phyloP scores from a whole-genome alignment of 208 protist genomes.

The Giardia muris region DNA sequence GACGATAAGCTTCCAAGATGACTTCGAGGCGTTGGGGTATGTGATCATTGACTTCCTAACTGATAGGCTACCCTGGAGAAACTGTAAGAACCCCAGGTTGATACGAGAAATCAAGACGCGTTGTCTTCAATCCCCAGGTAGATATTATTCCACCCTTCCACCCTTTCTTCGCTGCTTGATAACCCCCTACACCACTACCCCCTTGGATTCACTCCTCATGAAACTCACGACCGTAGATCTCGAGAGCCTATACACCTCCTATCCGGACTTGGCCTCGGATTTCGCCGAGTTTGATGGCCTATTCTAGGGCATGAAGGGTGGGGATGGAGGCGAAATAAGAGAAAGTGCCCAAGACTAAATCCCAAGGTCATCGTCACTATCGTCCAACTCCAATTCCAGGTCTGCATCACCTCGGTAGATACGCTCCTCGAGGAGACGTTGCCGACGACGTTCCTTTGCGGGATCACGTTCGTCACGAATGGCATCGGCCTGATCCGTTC shows the following conservation, averaged over 20 bases:
- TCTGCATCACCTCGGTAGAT: not conserved
- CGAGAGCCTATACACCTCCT: too few species aligned
- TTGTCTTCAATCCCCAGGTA: not conserved
- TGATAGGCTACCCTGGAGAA: not conserved
- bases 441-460: not conserved
- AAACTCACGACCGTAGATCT: too few species aligned
- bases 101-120: not conserved
- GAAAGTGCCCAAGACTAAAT: too few species aligned
- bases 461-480: conserved; percentile 14
- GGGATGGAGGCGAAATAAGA: too few species aligned
- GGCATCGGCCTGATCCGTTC: not conserved
- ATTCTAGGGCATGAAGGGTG: too few species aligned
- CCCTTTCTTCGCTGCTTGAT: not conserved
- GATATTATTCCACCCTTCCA: not conserved
- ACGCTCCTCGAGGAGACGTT: conserved; percentile 19
- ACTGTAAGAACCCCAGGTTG: not conserved
- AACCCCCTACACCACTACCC: too few species aligned
- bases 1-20: not conserved
- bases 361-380: too few species aligned
- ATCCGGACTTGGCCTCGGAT: too few species aligned
- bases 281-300: too few species aligned
- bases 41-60: not conserved
- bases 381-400: not conserved
- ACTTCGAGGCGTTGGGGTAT: not conserved
- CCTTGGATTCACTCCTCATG: too few species aligned